Base-by-base conservation (phyloP, 495 filamentous ascomycete species). In the Penicillium pancosmium region DNA sequence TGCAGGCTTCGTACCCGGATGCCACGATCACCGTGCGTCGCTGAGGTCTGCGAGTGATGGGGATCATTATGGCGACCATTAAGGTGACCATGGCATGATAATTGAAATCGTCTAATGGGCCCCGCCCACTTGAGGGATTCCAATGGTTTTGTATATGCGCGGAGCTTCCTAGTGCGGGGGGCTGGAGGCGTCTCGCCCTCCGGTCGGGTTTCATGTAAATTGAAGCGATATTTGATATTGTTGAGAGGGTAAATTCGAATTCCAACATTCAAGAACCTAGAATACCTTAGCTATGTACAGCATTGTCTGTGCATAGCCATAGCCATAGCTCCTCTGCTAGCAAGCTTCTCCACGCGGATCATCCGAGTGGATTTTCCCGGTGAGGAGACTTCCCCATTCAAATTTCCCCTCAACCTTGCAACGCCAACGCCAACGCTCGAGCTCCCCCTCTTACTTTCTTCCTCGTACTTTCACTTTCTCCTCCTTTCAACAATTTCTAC, bases 11-110 rank as follows among this genome's bases (percentile, higher is more conserved):
- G 33, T 78, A 74, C 59, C 71, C 72, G 13, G 60, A 52, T 23
- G 74, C 69, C 11, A 62, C 62, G 38, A 71, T 78, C 25, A 68
- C 62, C 12, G 62, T 68, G n/a, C 68, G 66, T 23, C 72, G 69
- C 52, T 80, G 52, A 73, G 25, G 9, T 0, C 15, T 38, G 36
- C 5, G 36, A 13, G 4, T 13, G 11, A 38, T 4, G 10, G 15
- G 0, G 5, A 38, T n/a, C 12, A 31, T 31, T 31, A 31, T 31
- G 27, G 27, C 1, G 5, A 38, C 6, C 36, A 31, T 31, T 31
- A 31, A 4, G 27, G 27, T 6, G 27, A 31, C 27, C 27, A 31
- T 31, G 27, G 27, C 27, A 31, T 31, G 27, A 23, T 23, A 31
- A 31, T 31, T 31, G 27, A 31, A 31, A 23, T 23, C 27, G 8